A percentile compares a stretch with the other conserved stretches of the same genome.
phyloP scores from a whole-genome alignment of 192 early-diverging fungal species.

The Linnemannia hyalina region DNA sequence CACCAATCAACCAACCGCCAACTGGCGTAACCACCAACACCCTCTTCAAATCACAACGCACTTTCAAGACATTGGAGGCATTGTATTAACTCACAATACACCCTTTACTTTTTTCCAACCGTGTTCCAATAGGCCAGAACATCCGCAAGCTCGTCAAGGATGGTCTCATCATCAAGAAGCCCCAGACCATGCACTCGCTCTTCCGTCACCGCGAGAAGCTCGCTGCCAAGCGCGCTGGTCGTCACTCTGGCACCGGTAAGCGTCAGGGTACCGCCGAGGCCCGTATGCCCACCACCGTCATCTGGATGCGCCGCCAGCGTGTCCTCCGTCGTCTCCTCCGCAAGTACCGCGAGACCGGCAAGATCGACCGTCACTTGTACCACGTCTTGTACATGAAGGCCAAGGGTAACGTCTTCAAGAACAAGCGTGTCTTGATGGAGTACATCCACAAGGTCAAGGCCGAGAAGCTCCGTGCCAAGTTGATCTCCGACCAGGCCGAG shows the following conservation, averaged over 20 bases:
- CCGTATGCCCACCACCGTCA: constrained; percentile 93
- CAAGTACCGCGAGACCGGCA: constrained; percentile 97
- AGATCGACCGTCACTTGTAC: constrained; percentile 98
- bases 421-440: constrained; percentile 99
- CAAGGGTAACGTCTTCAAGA: constrained; percentile 99
- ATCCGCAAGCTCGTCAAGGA: constrained; percentile 98
- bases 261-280: constrained; percentile 96
- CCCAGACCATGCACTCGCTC: constrained; percentile 87
- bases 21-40: not conserved
- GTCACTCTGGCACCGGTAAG: constrained; percentile 95
- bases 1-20: not conserved
- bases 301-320: constrained; percentile 99
- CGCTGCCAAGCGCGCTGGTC: constrained; percentile 96
- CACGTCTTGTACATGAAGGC: constrained; percentile 96
- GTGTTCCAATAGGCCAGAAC: constrained; percentile 78
- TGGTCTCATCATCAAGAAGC: constrained; percentile 97
- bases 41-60: not conserved
- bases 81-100: not conserved
- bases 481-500: constrained; percentile 94
- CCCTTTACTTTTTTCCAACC: too few relatives aligned
- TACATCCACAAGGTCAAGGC: constrained; percentile 99
- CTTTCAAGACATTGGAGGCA: not conserved
- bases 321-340: constrained; percentile 93
- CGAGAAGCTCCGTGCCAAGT: constrained; percentile 92
- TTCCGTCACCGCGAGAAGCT: constrained; percentile 93